These are phyloP conservation scores for Amphicarpaea edgeworthii DNA, from an alignment of 306 rosid species.

Conservation along the genomic window DNA sequence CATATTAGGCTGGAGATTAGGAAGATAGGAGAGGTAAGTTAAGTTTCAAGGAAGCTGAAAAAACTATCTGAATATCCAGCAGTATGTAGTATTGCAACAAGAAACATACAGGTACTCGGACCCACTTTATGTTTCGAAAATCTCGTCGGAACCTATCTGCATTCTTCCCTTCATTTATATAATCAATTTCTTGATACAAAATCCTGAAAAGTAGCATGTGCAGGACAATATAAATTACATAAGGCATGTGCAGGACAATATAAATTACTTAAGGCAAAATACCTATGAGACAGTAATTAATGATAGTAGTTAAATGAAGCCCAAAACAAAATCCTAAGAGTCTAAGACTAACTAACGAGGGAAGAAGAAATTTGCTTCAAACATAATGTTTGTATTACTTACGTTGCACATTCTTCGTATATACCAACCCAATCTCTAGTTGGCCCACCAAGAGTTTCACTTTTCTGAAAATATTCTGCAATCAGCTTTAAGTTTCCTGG, in stretches of 20 bases:
- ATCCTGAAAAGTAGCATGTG: conserved; percentile 63
- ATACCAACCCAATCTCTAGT: conserved; percentile 91
- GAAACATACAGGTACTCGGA: conserved; percentile 94
- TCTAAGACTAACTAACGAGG: background rate
- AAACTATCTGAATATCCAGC: conserved; percentile 25
- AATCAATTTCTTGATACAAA: conserved; percentile 93
- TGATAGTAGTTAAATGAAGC: background rate
- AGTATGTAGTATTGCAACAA: conserved; percentile 47
- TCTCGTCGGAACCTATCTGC: conserved; percentile 86
- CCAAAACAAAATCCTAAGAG: background rate
- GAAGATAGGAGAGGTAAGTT: conserved; percentile 17
- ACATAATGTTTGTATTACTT: conserved; percentile 44
- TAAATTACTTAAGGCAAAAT: conserved; percentile 18
- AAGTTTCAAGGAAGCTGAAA: conserved; percentile 32
- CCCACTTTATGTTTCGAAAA: conserved; percentile 92
- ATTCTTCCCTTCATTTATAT: conserved; percentile 90
- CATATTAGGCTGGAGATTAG: background rate
- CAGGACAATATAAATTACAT: conserved; percentile 31
- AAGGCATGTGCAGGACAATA: conserved; percentile 28
- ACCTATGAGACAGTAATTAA: background rate
- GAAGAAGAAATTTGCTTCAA: conserved; percentile 22
- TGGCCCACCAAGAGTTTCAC: conserved; percentile 91
- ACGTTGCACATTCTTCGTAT: conserved; percentile 96
- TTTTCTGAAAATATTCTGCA: conserved; percentile 93
- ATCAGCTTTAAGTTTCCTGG: conserved; percentile 90